A percentile compares a stretch with the other conserved stretches of the same genome.
phyloP scores from a whole-genome alignment of 192 early-diverging fungal species.

The Linnemannia zychae region DNA sequence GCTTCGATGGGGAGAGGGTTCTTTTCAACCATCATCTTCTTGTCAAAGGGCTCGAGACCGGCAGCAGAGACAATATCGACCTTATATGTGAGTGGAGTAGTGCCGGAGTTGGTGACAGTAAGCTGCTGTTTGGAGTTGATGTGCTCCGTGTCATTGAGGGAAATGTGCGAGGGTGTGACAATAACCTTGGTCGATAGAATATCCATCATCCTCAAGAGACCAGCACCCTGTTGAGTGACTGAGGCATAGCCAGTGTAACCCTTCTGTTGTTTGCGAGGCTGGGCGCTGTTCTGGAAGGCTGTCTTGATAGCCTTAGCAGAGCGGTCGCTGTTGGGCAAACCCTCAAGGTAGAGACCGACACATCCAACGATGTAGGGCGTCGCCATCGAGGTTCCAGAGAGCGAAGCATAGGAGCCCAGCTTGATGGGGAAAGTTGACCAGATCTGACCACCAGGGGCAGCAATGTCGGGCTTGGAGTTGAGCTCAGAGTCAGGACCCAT shows the following conservation, averaged over 20 bases:
- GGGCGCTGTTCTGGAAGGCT: constrained; percentile 47
- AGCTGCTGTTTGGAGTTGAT: constrained; percentile 48
- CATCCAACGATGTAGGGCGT: constrained; percentile 67
- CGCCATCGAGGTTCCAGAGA: constrained; percentile 80
- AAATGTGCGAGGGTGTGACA: constrained; percentile 68
- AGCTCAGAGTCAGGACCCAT: constrained; percentile 81
- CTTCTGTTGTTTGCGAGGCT: constrained; percentile 31
- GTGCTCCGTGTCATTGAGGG: constrained; percentile 67
- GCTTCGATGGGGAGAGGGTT: constrained; percentile 20
- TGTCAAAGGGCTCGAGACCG: constrained; percentile 56
- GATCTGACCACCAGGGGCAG: constrained; percentile 74
- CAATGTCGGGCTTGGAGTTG: constrained; percentile 72
- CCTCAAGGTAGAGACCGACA: constrained; percentile 54
- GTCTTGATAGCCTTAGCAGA: constrained; percentile 48
- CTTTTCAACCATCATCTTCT: constrained; percentile 40
- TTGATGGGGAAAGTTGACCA: constrained; percentile 71
- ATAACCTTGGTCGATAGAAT: constrained; percentile 66
- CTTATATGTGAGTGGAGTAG: constrained; percentile 26
- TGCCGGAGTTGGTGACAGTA: constrained; percentile 58
- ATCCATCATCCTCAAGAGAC: constrained; percentile 78
- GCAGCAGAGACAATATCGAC: constrained; percentile 47
- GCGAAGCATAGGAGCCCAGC: constrained; percentile 64
- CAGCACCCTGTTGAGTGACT: constrained; percentile 76
- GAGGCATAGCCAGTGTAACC: constrained; percentile 53
- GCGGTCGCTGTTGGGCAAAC: constrained; percentile 32